Percentiles rank a stretch among this genome's conserved stretches.
Evolutionary conservation across 1,284 basidiomycete species (phyloP).

Genomic region (Omphalotus olearius): DNA sequence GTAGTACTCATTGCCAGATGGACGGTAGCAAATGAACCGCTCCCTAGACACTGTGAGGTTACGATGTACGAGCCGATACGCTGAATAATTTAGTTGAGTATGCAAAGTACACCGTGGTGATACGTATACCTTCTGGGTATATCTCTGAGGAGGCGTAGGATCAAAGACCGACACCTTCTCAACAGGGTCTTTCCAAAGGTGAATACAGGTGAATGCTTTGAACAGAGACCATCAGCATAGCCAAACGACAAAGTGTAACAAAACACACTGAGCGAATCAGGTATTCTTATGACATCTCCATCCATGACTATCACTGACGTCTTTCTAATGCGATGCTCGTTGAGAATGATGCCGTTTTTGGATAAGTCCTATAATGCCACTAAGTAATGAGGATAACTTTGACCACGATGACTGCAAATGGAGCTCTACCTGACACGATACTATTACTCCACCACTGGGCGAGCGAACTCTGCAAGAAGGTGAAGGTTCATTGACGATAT

Average conservation of each 20-base stretch:
- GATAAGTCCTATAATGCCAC: conserved; percentile 57
- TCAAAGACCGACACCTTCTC: conserved; percentile 57
- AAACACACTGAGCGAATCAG: conserved; percentile 52
- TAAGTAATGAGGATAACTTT: background rate
- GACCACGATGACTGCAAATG: background rate
- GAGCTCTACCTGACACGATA: conserved; percentile 55
- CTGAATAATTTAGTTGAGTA: conserved; percentile 19
- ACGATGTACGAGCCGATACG: conserved; percentile 60
- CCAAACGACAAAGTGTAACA: background rate
- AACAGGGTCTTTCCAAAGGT: conserved; percentile 47
- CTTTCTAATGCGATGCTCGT: conserved; percentile 62
- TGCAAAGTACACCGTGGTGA: conserved; percentile 5
- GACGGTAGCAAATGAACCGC: conserved; percentile 78
- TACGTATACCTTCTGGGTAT: conserved; percentile 44
- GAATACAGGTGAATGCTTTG: conserved; percentile 62
- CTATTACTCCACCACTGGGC: conserved; percentile 65
- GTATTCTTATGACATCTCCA: conserved; percentile 65
- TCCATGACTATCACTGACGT: conserved; percentile 68
- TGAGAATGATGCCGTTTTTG: conserved; percentile 72
- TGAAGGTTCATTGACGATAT: conserved; percentile 1
- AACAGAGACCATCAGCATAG: background rate
- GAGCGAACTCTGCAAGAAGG: conserved; percentile 49
- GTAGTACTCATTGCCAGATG: conserved; percentile 66
- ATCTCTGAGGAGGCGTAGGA: conserved; percentile 51
- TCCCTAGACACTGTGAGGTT: conserved; percentile 71